These are phyloP conservation scores for Ramalina peruviana DNA, from an alignment of 495 filamentous ascomycete species.

Conservation along the genomic window DNA sequence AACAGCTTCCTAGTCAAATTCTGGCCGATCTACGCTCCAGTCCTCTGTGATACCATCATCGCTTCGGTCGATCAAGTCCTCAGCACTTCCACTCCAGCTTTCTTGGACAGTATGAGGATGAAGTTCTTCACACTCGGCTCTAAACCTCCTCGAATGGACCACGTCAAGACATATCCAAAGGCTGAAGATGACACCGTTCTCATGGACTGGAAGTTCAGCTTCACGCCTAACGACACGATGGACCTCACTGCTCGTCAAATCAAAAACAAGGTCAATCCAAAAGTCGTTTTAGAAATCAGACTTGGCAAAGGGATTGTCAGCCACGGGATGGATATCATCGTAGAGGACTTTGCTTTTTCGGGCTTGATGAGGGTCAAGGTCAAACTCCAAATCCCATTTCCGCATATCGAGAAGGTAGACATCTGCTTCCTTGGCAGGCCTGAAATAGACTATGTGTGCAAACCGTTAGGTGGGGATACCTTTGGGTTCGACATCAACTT, in stretches of 20 bases:
- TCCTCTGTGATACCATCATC: conserved; percentile 83
- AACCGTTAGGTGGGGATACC: conserved; percentile 86
- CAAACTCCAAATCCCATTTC: conserved; percentile 91
- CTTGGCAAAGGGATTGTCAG: conserved; percentile 89
- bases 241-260: conserved; percentile 84
- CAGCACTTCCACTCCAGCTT: conserved; percentile 76
- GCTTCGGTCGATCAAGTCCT: conserved; percentile 89
- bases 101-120: conserved; percentile 84
- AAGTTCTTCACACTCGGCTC: conserved; percentile 84
- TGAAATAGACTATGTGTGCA: conserved; percentile 89
- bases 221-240: conserved; percentile 84
- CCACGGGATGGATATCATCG: conserved; percentile 93
- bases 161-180: conserved; percentile 96
- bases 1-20: conserved; percentile 98
- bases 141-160: conserved; percentile 90
- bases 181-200: conserved; percentile 87
- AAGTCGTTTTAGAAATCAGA: conserved; percentile 84
- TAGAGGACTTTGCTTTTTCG: conserved; percentile 91
- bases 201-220: conserved; percentile 99
- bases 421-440: conserved; percentile 70
- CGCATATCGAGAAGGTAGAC: conserved; percentile 84
- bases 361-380: conserved; percentile 94
- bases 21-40: conserved; percentile 96
- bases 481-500: conserved; percentile 99
- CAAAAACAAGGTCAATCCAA: conserved; percentile 93